These are phyloP conservation scores for Geotrichum candidum DNA, from an alignment of 1,139 yeast genomes.

Conservation along the genomic window DNA sequence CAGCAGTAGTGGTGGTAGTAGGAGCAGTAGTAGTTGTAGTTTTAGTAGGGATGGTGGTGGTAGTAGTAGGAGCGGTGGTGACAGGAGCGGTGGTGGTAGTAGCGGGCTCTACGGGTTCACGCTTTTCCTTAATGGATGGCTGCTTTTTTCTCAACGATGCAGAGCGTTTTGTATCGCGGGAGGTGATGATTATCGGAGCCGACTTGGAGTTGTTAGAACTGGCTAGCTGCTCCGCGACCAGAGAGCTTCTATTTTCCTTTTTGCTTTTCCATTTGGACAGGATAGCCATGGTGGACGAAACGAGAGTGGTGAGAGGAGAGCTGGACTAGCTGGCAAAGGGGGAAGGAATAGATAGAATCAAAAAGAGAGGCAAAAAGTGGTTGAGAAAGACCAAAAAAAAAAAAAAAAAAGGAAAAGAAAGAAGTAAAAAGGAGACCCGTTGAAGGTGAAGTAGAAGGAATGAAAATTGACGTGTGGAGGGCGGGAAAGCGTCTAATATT, in stretches of 20 bases:
- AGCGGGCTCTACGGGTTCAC: background rate
- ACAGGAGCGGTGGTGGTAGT: background rate
- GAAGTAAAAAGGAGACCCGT: background rate
- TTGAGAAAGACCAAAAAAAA: background rate
- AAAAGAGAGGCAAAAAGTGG: background rate
- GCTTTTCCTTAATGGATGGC: background rate
- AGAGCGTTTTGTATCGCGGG: background rate
- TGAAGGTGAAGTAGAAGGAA: background rate
- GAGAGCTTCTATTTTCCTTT: slow-evolving; percentile 4
- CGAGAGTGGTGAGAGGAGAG: background rate
- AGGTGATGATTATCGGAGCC: background rate
- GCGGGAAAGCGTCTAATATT: no score
- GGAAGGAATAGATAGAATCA: background rate
- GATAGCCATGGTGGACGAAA: slow-evolving; percentile 2
- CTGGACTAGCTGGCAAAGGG: background rate
- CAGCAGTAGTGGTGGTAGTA: background rate
- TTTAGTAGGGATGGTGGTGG: no score
- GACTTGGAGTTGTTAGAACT: background rate
- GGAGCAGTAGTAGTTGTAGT: no score
- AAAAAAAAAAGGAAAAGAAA: background rate
- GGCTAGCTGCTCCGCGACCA: background rate
- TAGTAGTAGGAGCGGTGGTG: background rate
- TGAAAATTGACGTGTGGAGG: no score
- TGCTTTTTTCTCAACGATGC: background rate
- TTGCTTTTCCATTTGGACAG: slow-evolving; percentile 7